phyloP scores from a whole-genome alignment of 2,329 filamentous ascomycete species.

The Lecanicillium sp. region DNA sequence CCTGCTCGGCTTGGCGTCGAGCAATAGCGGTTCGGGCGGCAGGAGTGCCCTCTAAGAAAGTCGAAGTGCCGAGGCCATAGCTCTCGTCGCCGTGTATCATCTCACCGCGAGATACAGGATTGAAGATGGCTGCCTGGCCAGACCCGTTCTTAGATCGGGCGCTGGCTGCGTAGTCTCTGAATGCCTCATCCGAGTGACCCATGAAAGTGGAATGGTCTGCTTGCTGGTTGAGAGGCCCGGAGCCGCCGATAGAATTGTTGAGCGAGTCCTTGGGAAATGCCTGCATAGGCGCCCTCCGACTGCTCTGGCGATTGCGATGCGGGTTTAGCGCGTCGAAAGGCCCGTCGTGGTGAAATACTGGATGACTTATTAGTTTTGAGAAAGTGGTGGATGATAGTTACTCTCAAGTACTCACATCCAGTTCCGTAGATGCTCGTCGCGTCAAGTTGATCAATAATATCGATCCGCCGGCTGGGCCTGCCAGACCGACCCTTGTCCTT shows the following conservation, averaged over 20 bases:
- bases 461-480: conserved; percentile 52
- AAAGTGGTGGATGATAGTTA: neutral
- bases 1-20: conserved; percentile 64
- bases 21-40: conserved; percentile 75
- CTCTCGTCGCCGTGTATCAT: conserved; percentile 79
- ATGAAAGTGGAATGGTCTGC: conserved; percentile 86
- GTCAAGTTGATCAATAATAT: conserved; percentile 94
- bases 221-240: conserved; percentile 74
- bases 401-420: conserved; percentile 59
- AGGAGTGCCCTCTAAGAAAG: conserved; percentile 90
- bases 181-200: conserved; percentile 77
- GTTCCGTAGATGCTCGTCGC: conserved; percentile 93
- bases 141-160: conserved; percentile 27
- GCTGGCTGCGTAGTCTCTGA: conserved; percentile 65
- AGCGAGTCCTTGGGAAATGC: conserved; percentile 88
- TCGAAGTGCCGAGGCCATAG: conserved; percentile 83
- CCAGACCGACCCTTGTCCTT: conserved; percentile 45
- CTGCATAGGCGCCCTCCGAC: conserved; percentile 84
- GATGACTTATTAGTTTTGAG: conserved; percentile 14
- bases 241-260: conserved; percentile 86
- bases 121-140: conserved; percentile 52
- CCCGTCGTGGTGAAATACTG: conserved; percentile 95
- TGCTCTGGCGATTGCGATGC: conserved; percentile 80
- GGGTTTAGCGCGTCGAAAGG: conserved; percentile 96
- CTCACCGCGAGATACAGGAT: conserved; percentile 60